Evolutionary conservation across 2,329 filamentous ascomycete species (phyloP), one percentile per base, ranked within the genome.

Genomic region (Colletotrichum sidae): DNA sequence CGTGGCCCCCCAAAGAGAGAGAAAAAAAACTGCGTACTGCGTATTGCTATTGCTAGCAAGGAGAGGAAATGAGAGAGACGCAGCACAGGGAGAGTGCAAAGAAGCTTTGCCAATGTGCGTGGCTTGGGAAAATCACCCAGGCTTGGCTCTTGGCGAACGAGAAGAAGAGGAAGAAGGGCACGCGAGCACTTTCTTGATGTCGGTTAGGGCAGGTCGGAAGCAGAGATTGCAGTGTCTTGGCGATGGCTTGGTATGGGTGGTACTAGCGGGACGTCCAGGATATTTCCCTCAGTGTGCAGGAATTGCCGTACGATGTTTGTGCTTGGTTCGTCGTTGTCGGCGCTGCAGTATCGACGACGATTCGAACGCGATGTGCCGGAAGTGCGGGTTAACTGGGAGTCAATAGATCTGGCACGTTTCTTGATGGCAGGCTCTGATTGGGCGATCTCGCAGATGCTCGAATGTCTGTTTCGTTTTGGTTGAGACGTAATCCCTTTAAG

Each of bases 371-470:
- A 37, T n/a, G 47, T n/a, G 58, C 67, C 64, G 67, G 60, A 65
- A 59, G 52, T 42, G 55, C 67, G 67, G 67, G 55, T 68, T 68
- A n/a, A 47, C 64, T 60, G 50, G 50, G 35, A 67, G 64, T 63
- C 67, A 68, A 68, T 68, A 52, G 59, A 65, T 60, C 67, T 63
- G 57, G 67, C 67, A 68, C 67, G 67, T 68, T 68, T 59, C 51
- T 44, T 25, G 12, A 53, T 41, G 6, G 15, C 15, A 10, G 35
- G 4, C 11, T 10, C 15, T 60, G 51, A 68, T 68, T 68, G 67
- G 67, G n/a, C 17, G 10, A 66, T 63, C 52, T 53, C 12, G 2
- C 33, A 34, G 49, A 60, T 25, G 34, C 9, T 60, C 45, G 51
- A 35, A 45, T 51, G 44, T 25, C 41, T 33, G 17, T 51, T 25